Evolutionary conservation across 345 rosid genomes (phyloP).

Genomic region (Linum usitatissimum): DNA sequence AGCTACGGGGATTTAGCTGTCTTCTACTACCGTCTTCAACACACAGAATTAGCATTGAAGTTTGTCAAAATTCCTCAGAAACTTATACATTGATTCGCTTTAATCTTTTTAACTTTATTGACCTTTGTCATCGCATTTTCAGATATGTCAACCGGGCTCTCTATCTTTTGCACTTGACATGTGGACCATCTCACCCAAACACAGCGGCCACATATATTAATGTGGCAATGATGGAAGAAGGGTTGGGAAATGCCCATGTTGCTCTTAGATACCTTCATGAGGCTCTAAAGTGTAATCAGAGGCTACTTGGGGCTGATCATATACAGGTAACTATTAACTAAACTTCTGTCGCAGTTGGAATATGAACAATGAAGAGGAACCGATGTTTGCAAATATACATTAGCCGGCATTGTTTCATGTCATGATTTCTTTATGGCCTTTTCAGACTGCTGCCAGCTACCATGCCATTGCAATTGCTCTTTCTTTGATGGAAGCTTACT

Average conservation of each 20-base stretch:
- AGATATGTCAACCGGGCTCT: conserved; percentile 31
- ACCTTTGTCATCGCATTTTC: background rate
- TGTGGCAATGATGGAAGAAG: conserved; percentile 34
- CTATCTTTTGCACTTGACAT: conserved; percentile 26
- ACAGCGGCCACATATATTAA: conserved; percentile 31
- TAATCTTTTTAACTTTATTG: background rate
- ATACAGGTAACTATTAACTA: conserved; percentile 16
- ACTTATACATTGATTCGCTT: background rate
- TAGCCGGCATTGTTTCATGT: background rate
- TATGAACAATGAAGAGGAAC: no score
- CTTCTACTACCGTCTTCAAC: conserved; percentile 28
- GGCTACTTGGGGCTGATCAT: conserved; percentile 29
- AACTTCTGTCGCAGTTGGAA: background rate
- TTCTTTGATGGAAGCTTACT: conserved; percentile 30
- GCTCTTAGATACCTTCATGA: conserved; percentile 32
- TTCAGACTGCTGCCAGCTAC: conserved; percentile 32
- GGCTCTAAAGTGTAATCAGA: conserved; percentile 28
- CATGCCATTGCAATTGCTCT: conserved; percentile 33
- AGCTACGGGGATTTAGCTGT: conserved; percentile 31
- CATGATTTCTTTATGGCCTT: conserved; percentile 13
- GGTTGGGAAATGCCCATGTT: conserved; percentile 26
- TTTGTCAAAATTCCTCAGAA: conserved; percentile 10
- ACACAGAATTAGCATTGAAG: conserved; percentile 29
- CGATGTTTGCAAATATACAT: no score
- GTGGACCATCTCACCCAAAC: conserved; percentile 31